These are phyloP conservation scores for Mycena vulgaris DNA, from an alignment of 768 basidiomycete genomes.

Conservation along the genomic window DNA sequence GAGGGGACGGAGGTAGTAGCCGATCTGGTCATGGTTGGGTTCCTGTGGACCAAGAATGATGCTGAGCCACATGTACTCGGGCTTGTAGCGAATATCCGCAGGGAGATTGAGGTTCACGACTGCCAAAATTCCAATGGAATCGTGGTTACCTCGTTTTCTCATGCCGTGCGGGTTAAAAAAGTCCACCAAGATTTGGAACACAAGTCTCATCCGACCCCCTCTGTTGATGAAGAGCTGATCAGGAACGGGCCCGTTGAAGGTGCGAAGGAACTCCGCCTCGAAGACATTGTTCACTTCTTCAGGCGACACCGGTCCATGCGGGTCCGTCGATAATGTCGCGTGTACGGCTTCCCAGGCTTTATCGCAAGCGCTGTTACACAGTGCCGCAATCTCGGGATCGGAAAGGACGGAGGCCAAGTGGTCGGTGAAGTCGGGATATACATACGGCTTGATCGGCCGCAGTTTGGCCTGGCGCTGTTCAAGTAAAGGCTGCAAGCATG, in stretches of 20 bases:
- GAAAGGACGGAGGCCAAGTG: slow-evolving; percentile 39
- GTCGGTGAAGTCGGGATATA: slow-evolving; percentile 40
- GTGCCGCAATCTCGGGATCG: slow-evolving; percentile 35
- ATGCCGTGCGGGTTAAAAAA: slow-evolving; percentile 49
- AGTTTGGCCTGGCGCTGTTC: slow-evolving; percentile 32
- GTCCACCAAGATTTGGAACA: slow-evolving; percentile 45
- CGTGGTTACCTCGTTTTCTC: slow-evolving; percentile 34
- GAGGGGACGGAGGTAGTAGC: slow-evolving; percentile 46
- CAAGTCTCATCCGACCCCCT: slow-evolving; percentile 36
- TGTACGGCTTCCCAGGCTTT: slow-evolving; percentile 30
- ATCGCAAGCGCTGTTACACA: slow-evolving; percentile 39
- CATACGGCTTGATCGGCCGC: slow-evolving; percentile 40
- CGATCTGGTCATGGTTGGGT: slow-evolving; percentile 43
- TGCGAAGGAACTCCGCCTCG: slow-evolving; percentile 46
- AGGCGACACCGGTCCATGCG: slow-evolving; percentile 17
- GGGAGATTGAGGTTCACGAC: slow-evolving; percentile 51
- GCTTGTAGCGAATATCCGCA: slow-evolving; percentile 44
- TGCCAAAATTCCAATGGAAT: slow-evolving; percentile 47
- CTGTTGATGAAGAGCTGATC: slow-evolving; percentile 40
- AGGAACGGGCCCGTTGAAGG: slow-evolving; percentile 45
- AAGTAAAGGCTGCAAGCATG: slow-evolving; percentile 28
- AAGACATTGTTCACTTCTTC: slow-evolving; percentile 40
- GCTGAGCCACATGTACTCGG: slow-evolving; percentile 49
- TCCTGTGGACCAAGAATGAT: slow-evolving; percentile 49
- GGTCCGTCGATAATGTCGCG: slow-evolving; percentile 3